Percentiles rank a stretch among this genome's conserved stretches.
Evolutionary conservation across 352 stramenopile genomes (phyloP).

Genomic region (Poterioochromonas sp.): DNA sequence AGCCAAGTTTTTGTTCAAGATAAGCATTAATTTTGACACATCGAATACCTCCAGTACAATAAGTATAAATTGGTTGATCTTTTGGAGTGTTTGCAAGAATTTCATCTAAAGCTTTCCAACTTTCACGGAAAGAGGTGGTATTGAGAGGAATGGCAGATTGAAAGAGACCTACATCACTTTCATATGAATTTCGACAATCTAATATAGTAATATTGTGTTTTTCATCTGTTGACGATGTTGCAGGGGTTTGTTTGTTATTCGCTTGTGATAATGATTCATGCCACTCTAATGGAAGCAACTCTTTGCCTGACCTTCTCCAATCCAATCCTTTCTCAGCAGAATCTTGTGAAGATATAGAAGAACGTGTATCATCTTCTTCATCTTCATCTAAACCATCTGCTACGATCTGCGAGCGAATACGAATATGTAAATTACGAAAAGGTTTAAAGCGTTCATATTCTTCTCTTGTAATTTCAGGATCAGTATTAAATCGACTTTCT

Average conservation of each 20-base stretch:
- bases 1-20: constrained; percentile 62
- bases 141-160: constrained; percentile 58
- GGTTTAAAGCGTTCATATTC: constrained; percentile 41
- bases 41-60: constrained; percentile 68
- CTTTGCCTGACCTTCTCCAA: constrained; percentile 56
- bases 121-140: constrained; percentile 67
- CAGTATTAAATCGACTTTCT: constrained; percentile 43
- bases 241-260: neutral
- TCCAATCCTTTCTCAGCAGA: too few species aligned
- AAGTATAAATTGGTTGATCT: constrained; percentile 65
- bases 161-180: constrained; percentile 67
- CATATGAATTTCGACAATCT: constrained; percentile 69
- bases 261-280: constrained; percentile 46
- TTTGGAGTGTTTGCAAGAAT: constrained; percentile 55
- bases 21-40: constrained; percentile 57
- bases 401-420: constrained; percentile 73
- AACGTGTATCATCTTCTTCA: too few species aligned
- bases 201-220: constrained; percentile 45
- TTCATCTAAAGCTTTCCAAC: constrained; percentile 60
- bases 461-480: constrained; percentile 40
- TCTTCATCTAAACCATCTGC: constrained; percentile 62
- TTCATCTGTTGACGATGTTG: too few species aligned
- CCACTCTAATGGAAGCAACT: constrained; percentile 64
- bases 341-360: neutral
- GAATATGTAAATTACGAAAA: constrained; percentile 71